Conservation (phyloP, 2,329 filamentous ascomycete species). For the Pseudophaeomoniella oleicola region DNA sequence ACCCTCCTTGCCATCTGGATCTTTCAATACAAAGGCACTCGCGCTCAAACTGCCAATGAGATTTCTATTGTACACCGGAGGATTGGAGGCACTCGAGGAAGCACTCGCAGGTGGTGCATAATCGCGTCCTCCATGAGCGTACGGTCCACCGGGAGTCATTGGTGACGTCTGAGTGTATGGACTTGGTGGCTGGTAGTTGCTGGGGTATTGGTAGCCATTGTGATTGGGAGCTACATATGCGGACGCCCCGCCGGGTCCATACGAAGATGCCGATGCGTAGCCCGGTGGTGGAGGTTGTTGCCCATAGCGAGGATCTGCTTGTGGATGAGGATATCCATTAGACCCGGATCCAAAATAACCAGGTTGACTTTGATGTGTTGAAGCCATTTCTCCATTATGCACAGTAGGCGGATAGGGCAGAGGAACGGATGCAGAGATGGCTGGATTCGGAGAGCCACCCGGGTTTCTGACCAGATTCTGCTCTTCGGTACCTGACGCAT, state of each 20-base stretch:
- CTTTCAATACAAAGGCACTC: conserved; percentile 71
- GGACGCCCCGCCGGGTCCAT: not conserved
- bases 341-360: not conserved
- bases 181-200: not conserved
- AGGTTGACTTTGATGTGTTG: not conserved
- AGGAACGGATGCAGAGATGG: conserved; percentile 61
- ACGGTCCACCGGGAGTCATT: not conserved
- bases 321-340: not conserved
- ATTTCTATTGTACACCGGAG: conserved; percentile 62
- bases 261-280: not conserved
- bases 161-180: not conserved
- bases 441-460: conserved; percentile 20
- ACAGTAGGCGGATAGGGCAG: conserved; percentile 47
- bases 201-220: not conserved
- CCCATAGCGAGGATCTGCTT: not conserved
- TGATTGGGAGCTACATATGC: not conserved
- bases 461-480: conserved; percentile 48
- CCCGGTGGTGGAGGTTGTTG: not conserved
- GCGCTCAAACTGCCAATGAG: conserved; percentile 84
- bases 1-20: conserved; percentile 65
- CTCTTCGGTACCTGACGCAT: conserved; percentile 43
- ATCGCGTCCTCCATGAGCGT: not conserved
- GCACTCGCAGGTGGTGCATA: not conserved
- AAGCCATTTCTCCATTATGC: conserved; percentile 12
- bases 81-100: not conserved